Percentiles rank a stretch among this genome's conserved stretches.
Conservation (phyloP, 2,329 filamentous ascomycete genomes). For the Nemania bipapillata region DNA sequence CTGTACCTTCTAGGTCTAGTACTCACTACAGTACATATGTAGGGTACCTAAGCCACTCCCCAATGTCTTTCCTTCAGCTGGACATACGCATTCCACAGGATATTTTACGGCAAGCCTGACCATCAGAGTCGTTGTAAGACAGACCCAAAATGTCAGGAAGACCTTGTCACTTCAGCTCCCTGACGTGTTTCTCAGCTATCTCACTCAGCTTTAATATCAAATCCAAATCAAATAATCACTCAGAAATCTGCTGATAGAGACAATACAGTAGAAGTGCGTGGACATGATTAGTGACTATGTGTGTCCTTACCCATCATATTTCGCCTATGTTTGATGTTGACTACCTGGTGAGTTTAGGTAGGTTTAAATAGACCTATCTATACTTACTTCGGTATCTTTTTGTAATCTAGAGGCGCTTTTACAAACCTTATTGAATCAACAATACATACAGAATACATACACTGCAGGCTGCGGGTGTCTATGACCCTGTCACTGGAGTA, state of each 20-base stretch:
- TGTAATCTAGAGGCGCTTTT: no score
- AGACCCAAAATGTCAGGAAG: not conserved
- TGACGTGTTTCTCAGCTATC: slow-evolving; percentile 20
- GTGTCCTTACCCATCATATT: no score
- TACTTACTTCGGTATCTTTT: no score
- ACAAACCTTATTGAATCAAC: not conserved
- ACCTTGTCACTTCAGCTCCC: slow-evolving; percentile 12
- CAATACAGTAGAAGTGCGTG: not conserved
- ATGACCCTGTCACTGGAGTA: not conserved
- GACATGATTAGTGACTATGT: not conserved
- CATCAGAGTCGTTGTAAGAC: slow-evolving; percentile 1
- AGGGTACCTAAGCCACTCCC: no score
- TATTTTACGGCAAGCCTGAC: no score
- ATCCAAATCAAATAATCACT: slow-evolving; percentile 1
- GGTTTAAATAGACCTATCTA: no score
- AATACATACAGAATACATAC: not conserved
- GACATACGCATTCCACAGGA: no score
- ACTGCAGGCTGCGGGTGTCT: not conserved
- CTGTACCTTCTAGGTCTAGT: no score
- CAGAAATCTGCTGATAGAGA: not conserved
- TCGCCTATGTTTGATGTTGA: no score
- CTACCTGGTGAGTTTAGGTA: no score
- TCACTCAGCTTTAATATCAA: slow-evolving; percentile 19
- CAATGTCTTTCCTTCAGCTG: no score
- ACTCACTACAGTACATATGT: no score